These are phyloP conservation scores for Talaromyces liani DNA, from an alignment of 495 filamentous ascomycete genomes.

Conservation along the genomic window DNA sequence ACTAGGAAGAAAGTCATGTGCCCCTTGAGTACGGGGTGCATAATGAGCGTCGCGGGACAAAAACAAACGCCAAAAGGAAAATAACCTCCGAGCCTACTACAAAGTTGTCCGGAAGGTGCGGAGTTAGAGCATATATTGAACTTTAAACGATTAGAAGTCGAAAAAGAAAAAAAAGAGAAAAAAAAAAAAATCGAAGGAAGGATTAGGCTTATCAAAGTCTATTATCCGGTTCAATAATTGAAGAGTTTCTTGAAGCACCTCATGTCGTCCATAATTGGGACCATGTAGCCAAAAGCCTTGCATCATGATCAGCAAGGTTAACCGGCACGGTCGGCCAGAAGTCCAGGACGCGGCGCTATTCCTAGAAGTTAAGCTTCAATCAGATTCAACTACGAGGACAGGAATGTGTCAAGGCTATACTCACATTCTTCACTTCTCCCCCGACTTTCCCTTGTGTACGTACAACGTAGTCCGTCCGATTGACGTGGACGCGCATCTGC, in stretches of 20 bases:
- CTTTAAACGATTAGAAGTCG: background rate
- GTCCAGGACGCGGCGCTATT: background rate
- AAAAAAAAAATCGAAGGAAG: too few species aligned
- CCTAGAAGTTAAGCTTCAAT: background rate
- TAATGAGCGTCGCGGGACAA: background rate
- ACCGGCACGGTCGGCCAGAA: too few species aligned
- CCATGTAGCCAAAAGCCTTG: background rate
- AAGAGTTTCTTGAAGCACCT: background rate
- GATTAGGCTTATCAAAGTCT: background rate
- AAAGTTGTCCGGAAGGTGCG: background rate
- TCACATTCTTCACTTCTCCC: background rate
- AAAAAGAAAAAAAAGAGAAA: background rate
- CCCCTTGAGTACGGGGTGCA: background rate
- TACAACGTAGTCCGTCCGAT: background rate
- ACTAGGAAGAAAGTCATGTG: background rate
- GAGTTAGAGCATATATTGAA: background rate
- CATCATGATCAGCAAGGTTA: background rate
- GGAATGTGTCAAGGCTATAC: background rate
- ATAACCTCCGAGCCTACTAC: background rate
- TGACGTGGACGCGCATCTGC: background rate
- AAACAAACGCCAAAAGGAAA: background rate
- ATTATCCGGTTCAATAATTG: too few species aligned
- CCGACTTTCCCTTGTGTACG: background rate
- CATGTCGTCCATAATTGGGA: background rate
- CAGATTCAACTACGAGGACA: background rate